Evolutionary conservation across 805 yeast genomes (phyloP), one percentile per base, ranked within the genome.

Genomic region (Saccharomycopsis sp.): DNA sequence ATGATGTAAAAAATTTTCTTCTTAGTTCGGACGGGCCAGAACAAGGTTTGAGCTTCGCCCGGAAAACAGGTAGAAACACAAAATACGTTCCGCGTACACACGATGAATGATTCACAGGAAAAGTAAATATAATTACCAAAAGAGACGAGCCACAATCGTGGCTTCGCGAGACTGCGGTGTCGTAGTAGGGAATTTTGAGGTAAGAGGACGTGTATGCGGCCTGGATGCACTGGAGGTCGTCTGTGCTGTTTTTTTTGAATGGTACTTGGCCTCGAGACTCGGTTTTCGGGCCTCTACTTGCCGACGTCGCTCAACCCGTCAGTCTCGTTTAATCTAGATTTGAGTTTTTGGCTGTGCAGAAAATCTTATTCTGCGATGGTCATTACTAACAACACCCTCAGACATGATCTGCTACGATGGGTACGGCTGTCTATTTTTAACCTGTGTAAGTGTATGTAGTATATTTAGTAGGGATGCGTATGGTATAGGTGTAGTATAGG

Each of bases 281-380:
- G 15, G 42, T 12, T 12, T 12, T 44, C 23, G 17, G 17, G 9
- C 22, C 20, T 44, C 9, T 44, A 44, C 23, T 44, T 20, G 23
- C 8, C 8, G 23, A 44, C 20, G 12, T 44, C 23, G 23, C 8
- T 44, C 20, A 17, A 44, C 23, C 12, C 17, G 50, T 12, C 9
- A 38, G 12, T 17, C 20, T 44, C 23, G 23, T 44, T 17, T 17
- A 44, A 17, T 3, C 8, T 44, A 17, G 23, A 44, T 44, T 44
- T 17, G 20, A 44, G 20, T 17, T 17, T 44, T 8, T 8, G 12
- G 20, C 23, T 3, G 5, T 44, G 83, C 23, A 47, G 51, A 47
- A 47, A 22, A 47, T 47, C 23, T 19, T 47, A 47, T 47, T 19
- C 23, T n/a, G 14, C 23, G 20, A 47, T 47, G 23, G 23, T 19